Conservation (phyloP, 176 grass and related monocot species). For the Tuctoria greenei region DNA sequence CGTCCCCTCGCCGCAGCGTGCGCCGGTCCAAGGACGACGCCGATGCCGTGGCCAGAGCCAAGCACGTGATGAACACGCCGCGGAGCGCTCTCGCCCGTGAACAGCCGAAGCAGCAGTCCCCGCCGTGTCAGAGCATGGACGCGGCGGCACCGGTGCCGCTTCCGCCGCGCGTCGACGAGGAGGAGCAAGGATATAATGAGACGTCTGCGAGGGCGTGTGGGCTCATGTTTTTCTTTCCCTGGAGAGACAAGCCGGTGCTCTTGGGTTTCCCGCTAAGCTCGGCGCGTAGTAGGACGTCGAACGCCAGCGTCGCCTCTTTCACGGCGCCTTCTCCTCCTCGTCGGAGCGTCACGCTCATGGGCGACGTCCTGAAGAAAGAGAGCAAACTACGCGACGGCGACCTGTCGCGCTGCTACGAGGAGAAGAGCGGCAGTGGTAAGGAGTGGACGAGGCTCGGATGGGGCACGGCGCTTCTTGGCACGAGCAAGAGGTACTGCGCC, state of each 20-base stretch:
- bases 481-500: slow-evolving; percentile 53
- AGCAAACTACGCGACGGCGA: not conserved
- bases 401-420: slow-evolving; percentile 29
- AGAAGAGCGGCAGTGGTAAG: slow-evolving; percentile 33
- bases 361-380: slow-evolving; percentile 30
- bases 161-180: not conserved
- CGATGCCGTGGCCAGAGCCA: not conserved
- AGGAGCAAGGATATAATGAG: slow-evolving; percentile 4
- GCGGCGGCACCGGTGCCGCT: not conserved
- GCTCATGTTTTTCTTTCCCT: slow-evolving; percentile 67
- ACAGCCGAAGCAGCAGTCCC: not conserved
- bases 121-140: not conserved
- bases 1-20: slow-evolving; percentile 11
- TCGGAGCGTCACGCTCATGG: slow-evolving; percentile 33
- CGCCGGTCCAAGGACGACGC: slow-evolving; percentile 14
- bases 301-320: not conserved
- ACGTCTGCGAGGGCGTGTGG: slow-evolving; percentile 59
- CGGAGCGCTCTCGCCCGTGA: slow-evolving; percentile 16
- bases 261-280: slow-evolving; percentile 45
- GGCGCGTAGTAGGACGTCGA: slow-evolving; percentile 19
- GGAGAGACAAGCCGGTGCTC: slow-evolving; percentile 70
- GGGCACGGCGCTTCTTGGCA: slow-evolving; percentile 60
- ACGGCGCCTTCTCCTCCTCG: slow-evolving; percentile 19
- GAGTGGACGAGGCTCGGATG: slow-evolving; percentile 41
- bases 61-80: not conserved